Evolutionary conservation across 1,284 basidiomycete genomes (phyloP), one percentile per base, ranked within the genome.

Genomic region (Ustilago cynodontis): DNA sequence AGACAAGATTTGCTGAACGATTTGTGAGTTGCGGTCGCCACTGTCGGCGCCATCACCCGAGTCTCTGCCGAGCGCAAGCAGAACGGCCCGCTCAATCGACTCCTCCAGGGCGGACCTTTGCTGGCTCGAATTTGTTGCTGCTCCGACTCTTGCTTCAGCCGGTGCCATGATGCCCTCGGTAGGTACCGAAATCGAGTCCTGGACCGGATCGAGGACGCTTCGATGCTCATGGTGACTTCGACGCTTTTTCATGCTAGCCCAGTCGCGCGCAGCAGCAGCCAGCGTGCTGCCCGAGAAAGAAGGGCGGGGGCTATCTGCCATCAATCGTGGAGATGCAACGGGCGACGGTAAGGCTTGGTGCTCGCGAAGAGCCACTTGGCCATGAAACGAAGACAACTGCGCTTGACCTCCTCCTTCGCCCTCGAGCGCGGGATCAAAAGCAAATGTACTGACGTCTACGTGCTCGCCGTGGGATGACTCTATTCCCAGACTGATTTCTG

Each of bases 271-370:
- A 2, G 73, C 73, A 9, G 69, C 73, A 10, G 69, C 73, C 10
- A 77, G 59, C 2, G 73, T 77, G 65, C 73, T 77, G 11, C 62
- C 65, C 16, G 68, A 77, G 31, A 77, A 77, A 13, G 69, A 71
- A 10, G 61, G 35, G 16, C 73, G 73, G 7, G 73, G 72, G 26
- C 67, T 71, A 10, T 29, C 33, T 2, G 49, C n/a, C 8, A 31
- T 39, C 22, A 50, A 39, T 9, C 49, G 47, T 16, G 67, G 61
- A 3, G 57, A 53, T 16, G 51, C 37, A 16, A 22, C 20, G 16
- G 51, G 16, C 24, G 28, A 39, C 16, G n/a, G 62, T 4, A 33
- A 2, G 8, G 50, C 31, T 1, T 26, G 26, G 14, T 31, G 41
- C 39, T n/a, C 58, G 35, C 35, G 26, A 7, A 39, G 49, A 11